Percentiles rank a stretch among this genome's conserved stretches.
Evolutionary conservation across 352 stramenopile species (phyloP).

Genomic region (Phytophthora niederhauseri): DNA sequence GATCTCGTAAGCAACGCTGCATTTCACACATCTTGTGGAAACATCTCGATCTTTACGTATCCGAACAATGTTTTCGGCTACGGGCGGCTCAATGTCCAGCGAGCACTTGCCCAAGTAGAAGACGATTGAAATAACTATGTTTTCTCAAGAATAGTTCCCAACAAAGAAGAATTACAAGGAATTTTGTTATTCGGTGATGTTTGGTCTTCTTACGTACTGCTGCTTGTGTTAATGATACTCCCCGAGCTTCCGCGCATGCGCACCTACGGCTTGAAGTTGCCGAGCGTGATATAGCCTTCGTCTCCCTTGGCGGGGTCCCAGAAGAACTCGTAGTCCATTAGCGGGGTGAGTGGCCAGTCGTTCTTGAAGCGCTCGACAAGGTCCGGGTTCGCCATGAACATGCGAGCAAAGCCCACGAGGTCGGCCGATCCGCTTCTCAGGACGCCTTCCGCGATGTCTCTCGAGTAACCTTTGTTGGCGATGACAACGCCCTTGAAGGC

Average conservation of each 20-base stretch:
- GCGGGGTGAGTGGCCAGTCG: slow-evolving; percentile 22
- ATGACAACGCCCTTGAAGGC: slow-evolving; percentile 34
- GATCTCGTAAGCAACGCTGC: not conserved
- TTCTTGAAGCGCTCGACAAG: slow-evolving; percentile 40
- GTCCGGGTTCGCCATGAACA: slow-evolving; percentile 36
- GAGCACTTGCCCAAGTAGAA: not conserved
- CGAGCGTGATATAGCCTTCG: slow-evolving; percentile 29
- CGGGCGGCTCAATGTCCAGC: not conserved
- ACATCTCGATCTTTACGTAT: not conserved
- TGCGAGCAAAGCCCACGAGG: slow-evolving; percentile 30
- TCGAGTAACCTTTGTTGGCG: slow-evolving; percentile 31
- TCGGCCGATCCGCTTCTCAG: slow-evolving; percentile 26
- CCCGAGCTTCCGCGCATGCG: too few species aligned
- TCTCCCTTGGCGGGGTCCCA: slow-evolving; percentile 30
- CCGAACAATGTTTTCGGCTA: not conserved
- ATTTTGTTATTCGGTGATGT: too few species aligned
- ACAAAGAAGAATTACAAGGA: too few species aligned
- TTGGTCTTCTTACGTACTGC: not conserved
- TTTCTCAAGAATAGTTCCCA: too few species aligned
- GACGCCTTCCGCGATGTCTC: slow-evolving; percentile 25
- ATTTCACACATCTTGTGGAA: not conserved
- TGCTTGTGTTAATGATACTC: not conserved
- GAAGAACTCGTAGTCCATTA: slow-evolving; percentile 33
- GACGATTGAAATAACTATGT: not conserved
- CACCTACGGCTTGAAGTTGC: slow-evolving; percentile 9